phyloP scores from a whole-genome alignment of 2,329 filamentous ascomycete genomes.

The Herpotrichia juniperi region DNA sequence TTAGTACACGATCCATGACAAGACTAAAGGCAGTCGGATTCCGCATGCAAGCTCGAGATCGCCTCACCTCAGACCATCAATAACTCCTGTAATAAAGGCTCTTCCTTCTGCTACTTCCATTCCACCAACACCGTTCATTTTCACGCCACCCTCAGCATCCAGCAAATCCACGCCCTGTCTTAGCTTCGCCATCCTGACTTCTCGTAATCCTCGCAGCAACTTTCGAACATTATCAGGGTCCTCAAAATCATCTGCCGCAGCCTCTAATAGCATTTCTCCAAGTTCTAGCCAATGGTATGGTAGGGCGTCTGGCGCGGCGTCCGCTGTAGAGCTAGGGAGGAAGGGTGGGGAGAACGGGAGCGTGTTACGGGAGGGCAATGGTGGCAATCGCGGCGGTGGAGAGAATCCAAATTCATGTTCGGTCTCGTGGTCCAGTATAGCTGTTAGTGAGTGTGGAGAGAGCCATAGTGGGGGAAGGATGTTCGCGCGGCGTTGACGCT shows the following conservation, averaged over 20 bases:
- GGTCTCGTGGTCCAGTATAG: constrained; percentile 83
- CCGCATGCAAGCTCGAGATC: neutral
- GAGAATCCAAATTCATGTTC: constrained; percentile 73
- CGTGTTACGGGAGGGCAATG: constrained; percentile 53
- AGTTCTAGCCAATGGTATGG: constrained; percentile 97
- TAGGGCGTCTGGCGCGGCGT: constrained; percentile 71
- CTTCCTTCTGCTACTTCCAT: constrained; percentile 92
- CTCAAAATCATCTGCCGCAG: constrained; percentile 81
- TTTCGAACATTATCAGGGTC: constrained; percentile 75
- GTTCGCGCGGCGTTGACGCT: constrained; percentile 91
- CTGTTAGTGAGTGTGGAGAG: constrained; percentile 72
- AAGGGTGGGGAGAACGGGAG: constrained; percentile 69
- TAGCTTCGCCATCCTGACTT: constrained; percentile 90
- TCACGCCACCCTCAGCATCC: constrained; percentile 73
- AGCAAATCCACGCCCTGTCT: constrained; percentile 74
- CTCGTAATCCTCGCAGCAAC: constrained; percentile 79
- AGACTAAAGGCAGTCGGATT: neutral
- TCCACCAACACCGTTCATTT: constrained; percentile 81
- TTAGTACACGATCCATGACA: constrained; percentile 14
- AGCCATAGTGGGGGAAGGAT: constrained; percentile 93
- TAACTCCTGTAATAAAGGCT: constrained; percentile 81
- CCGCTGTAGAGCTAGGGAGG: constrained; percentile 73
- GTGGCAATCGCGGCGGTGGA: constrained; percentile 75
- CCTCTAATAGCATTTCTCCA: constrained; percentile 83
- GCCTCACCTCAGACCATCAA: constrained; percentile 75